These are phyloP conservation scores for Ogataea ganodermae DNA, from an alignment of 805 yeast species.

Conservation along the genomic window DNA sequence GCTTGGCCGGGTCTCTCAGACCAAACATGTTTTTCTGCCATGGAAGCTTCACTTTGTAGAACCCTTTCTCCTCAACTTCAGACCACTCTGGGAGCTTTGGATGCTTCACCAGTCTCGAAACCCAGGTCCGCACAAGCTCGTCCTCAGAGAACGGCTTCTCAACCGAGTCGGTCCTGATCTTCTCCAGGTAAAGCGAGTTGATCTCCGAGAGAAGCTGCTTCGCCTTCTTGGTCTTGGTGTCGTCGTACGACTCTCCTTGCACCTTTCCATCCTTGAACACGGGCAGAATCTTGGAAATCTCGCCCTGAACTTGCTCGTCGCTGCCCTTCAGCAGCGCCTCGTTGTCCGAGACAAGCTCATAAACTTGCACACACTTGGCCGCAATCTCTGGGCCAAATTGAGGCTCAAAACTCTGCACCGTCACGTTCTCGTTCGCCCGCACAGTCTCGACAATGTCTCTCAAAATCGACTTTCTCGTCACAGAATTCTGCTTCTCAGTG, in stretches of 20 bases:
- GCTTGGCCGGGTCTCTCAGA: constrained; percentile 70
- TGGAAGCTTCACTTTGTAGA: constrained; percentile 59
- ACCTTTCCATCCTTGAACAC: constrained; percentile 32
- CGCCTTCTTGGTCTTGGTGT: constrained; percentile 34
- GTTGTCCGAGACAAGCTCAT: constrained; percentile 29
- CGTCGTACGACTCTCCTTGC: constrained; percentile 32
- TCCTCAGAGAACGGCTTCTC: constrained; percentile 30
- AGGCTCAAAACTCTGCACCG: constrained; percentile 35
- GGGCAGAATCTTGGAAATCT: constrained; percentile 46
- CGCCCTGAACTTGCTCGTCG: constrained; percentile 47
- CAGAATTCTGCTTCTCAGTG: constrained; percentile 31
- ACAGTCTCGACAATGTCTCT: constrained; percentile 41
- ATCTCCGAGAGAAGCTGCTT: constrained; percentile 38
- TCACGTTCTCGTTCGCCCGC: constrained; percentile 24
- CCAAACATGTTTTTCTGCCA: constrained; percentile 85
- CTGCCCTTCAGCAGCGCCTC: constrained; percentile 25
- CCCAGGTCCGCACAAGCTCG: constrained; percentile 45
- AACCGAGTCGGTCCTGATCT: constrained; percentile 31
- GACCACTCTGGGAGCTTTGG: constrained; percentile 38
- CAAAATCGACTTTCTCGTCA: constrained; percentile 51
- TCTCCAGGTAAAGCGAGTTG: constrained; percentile 34
- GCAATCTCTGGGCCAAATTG: constrained; percentile 39
- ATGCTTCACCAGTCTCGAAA: constrained; percentile 44
- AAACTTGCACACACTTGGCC: constrained; percentile 39
- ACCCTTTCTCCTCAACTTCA: constrained; percentile 36